Base-by-base conservation (phyloP, 2,329 filamentous ascomycete species). In the Talaromyces verruculosus region DNA sequence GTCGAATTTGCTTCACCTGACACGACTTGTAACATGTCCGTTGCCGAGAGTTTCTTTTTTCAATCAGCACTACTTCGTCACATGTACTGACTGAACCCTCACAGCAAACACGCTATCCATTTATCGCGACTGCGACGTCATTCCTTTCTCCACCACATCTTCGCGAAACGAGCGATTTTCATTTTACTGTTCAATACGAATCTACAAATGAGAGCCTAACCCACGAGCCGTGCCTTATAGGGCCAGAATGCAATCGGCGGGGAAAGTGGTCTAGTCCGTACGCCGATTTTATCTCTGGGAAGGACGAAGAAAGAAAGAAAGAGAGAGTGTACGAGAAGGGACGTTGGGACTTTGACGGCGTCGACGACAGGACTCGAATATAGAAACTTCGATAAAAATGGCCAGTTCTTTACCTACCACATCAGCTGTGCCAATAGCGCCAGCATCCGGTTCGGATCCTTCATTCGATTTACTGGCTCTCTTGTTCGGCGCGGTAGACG, bases 381-480 rank as follows among this genome's bases (percentile, higher is more conserved):
- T 11, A n/a, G 19, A 37, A 37, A 19, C 30, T 37, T 25, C 3
- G 7, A 15, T 45, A 45, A 66, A 25, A n/a, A 63, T 63, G 53
- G n/a, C 35, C 37, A 43, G 39, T 19, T 41, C 51, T 15, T 28
- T 35, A 51, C 35, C 53, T 19, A 49, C 53, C 19, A 30, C 43
- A 15, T 37, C 53, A 1, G 22, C 59, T 49, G 35, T 39, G 5
- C 17, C 64, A 13, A 11, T 10, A 41, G 28, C 59, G 39, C 55
- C 57, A 37, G 49, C 6, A 25, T 22, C 57, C 51, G 22, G 25
- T 1, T 33, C 65, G 28, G 51, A 58, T 30, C 68, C 49, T 69
- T 69, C 30, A 63, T 68, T 51, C 55, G 67, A 25, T 55, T 67
- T 45, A 67, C 71, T 30, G 68, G 70, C 33, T 65, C 65, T 64